Percentiles rank a stretch among this genome's conserved stretches.
Conservation (phyloP, 352 stramenopile genomes). For the Globisporangium yorkense region DNA sequence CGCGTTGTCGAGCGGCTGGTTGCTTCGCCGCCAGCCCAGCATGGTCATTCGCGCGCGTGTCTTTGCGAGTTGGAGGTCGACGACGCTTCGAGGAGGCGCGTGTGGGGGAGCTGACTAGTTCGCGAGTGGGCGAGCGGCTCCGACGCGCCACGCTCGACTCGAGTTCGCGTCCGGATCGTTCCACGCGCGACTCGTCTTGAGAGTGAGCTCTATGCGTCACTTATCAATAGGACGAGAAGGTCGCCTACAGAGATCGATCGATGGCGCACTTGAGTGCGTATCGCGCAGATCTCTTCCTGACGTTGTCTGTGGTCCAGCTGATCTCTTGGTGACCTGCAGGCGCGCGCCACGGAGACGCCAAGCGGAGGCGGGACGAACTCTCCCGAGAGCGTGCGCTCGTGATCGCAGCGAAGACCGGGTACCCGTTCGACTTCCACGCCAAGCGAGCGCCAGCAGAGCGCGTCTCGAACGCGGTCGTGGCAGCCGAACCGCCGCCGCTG, state of each 20-base stretch:
- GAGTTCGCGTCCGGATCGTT: too few species aligned
- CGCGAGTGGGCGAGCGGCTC: too few species aligned
- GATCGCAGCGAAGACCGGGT: conserved; percentile 35
- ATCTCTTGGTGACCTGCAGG: conserved; percentile 18
- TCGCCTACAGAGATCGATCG: not conserved
- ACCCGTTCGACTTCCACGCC: conserved; percentile 30
- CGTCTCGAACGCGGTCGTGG: not conserved
- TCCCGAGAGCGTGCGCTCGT: conserved; percentile 38
- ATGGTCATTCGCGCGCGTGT: not conserved
- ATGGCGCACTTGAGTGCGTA: conserved; percentile 4
- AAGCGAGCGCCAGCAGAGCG: conserved; percentile 1
- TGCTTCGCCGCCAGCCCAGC: not conserved
- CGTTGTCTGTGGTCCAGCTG: not conserved
- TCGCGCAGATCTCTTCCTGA: not conserved
- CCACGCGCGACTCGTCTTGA: too few species aligned
- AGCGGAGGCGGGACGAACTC: conserved; percentile 37
- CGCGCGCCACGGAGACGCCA: conserved; percentile 49
- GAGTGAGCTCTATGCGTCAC: not conserved
- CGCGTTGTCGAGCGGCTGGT: not conserved
- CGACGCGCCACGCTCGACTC: too few species aligned
- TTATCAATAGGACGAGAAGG: not conserved
- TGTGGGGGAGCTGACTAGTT: not conserved
- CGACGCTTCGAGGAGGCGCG: not conserved
- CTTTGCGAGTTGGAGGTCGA: not conserved
- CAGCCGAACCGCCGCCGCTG: not conserved